phyloP scores from a whole-genome alignment of 1,284 basidiomycete genomes.

The Bjerkandera adusta region DNA sequence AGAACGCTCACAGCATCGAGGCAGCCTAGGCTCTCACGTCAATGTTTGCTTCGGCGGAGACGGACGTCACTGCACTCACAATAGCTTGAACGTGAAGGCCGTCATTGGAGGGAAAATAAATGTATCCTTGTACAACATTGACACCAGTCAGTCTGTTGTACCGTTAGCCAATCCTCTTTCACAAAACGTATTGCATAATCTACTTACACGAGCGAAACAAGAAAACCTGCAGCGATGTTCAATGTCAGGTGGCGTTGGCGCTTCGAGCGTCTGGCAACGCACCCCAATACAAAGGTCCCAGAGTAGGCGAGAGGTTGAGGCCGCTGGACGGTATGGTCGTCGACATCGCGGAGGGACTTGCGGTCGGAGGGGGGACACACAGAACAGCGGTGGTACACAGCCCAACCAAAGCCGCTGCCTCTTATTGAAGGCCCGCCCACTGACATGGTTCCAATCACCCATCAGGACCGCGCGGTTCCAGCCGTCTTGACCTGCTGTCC shows the following conservation, averaged over 20 bases:
- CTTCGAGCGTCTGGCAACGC: background rate
- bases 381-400: too few relatives aligned
- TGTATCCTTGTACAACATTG: slow-evolving; percentile 15
- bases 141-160: slow-evolving; percentile 14
- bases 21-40: background rate
- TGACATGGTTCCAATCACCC: too few relatives aligned
- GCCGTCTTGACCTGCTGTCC: too few relatives aligned
- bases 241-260: background rate
- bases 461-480: too few relatives aligned
- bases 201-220: slow-evolving; percentile 14
- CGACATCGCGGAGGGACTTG: too few relatives aligned
- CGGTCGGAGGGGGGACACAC: too few relatives aligned
- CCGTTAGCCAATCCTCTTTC: background rate
- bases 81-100: background rate
- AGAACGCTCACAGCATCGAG: slow-evolving; percentile 11
- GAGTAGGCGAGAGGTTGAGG: slow-evolving; percentile 10
- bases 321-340: slow-evolving; percentile 8
- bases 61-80: slow-evolving; percentile 3
- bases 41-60: background rate
- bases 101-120: slow-evolving; percentile 15
- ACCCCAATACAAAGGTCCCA: slow-evolving; percentile 18
- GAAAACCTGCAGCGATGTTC: slow-evolving; percentile 8
- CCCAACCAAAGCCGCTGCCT: too few relatives aligned
- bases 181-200: background rate
- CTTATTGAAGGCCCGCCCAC: too few relatives aligned